Base-by-base conservation (phyloP, 2,329 filamentous ascomycete genomes). In the Paraphoma chrysanthemicola region DNA sequence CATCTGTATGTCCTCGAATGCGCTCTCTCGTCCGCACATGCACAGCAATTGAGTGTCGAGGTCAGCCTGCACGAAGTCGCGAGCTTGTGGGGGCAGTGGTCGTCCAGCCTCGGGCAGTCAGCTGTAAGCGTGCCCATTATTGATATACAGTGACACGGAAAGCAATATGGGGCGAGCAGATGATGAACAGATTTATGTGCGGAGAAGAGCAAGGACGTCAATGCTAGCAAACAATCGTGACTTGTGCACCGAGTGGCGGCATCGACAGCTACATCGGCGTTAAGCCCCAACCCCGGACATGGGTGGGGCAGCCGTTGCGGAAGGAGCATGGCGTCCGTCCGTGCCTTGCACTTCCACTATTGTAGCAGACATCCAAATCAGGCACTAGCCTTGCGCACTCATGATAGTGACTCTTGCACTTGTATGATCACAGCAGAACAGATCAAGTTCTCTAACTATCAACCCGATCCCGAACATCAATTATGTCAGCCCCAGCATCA, bases 1-100 rank as follows among this genome's bases (percentile, higher is more conserved):
- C 79, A 78, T 11, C 71, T 68, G 57, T 83, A 83, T 0, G 77
- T 74, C 1, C 73, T 64, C 3, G 78, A 72, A 53, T 83, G 81
- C 1, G 72, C 59, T 38, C 77, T 69, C 50, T 73, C 70, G 56
- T 79, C 77, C 9, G 72, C 72, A 56, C 77, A 79, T 9, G 77
- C 77, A 63, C 77, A 79, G 65, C 77, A 79, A 28, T 70, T 70
- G 8, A 62, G 67, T 14, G 73, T 78, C 11, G 77, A 73, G 1
- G 77, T 79, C n/a, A 79, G 60, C 14, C 75, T 70, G 53, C 77
- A 79, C 16, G 76, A 78, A 6, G 77, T 77, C 9, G 77, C 74
- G 31, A 79, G 75, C 60, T 79, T 79, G 64, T 79, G 77, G 9
- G 69, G 67, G 56, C 77, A 79, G 51, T 79, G 75, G 39, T 67